Base-by-base conservation (phyloP, 495 filamentous ascomycete species). In the Trichoderma reesei region DNA sequence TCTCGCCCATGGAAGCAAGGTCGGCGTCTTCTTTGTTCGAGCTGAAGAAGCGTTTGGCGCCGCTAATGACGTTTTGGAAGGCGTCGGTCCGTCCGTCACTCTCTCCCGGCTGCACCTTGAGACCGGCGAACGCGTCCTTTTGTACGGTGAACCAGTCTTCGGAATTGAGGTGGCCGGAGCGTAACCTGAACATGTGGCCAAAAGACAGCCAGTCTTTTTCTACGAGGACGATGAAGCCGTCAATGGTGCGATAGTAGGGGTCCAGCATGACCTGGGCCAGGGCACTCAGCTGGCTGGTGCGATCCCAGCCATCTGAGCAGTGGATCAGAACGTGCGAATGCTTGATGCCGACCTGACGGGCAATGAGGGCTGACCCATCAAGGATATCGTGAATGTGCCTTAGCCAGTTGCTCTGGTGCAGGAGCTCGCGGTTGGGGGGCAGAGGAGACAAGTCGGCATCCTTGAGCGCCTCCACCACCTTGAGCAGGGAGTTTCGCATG, bases 121-220 rank as follows among this genome's bases (percentile, higher is more conserved):
- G 72, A 4, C 82, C 82, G 36, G 81, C 81, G 46, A 85, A 65
- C 31, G 77, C 73, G 67, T 90, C 87, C 64, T 86, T 92, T 73
- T 97, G 89, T 42, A 90, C 85, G 42, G 86, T 82, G 72, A 99
- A 99, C 92, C 92, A 99, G 71, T 95, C 96, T 63, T 98, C 94
- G 66, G 88, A 90, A 66, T 87, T 89, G 44, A 96, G 75, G 66
- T 88, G 88, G 6, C 92, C 94, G 10, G 89, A 90, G 59, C 94
- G 86, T 68, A 95, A 86, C 48, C 90, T 84, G 76, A 98, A 99
- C 87, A 96, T 96, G 72, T 99, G 93, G 8, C 94, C 94, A 73
- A 96, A 99, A 0, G 93, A 92, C 20, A 98, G 79, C 92, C 93
- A 99, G 71, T 99, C 94, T 70, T 99, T 99, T 72, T 98, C 95